Evolutionary conservation across 192 early-diverging fungal genomes (phyloP).

Genomic region (Coemansia sp.): DNA sequence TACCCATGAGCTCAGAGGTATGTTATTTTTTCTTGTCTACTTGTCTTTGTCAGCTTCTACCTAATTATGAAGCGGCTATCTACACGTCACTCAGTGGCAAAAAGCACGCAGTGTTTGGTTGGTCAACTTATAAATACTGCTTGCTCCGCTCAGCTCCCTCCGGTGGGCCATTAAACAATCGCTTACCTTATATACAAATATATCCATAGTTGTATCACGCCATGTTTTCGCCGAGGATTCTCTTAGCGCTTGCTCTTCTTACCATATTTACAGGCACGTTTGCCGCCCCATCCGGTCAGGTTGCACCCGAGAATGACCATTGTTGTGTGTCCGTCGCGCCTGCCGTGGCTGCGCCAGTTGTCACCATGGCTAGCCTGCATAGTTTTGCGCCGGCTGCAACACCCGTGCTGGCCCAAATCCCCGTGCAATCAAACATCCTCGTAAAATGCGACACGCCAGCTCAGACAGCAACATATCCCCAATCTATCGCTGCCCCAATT

Average conservation of each 20-base stretch:
- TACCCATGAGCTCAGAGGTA: not conserved
- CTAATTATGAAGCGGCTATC: not conserved
- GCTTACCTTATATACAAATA: not conserved
- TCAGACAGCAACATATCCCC: not conserved
- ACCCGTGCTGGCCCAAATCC: not conserved
- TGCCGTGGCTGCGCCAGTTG: not conserved
- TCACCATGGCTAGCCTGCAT: not conserved
- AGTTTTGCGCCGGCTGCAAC: not conserved
- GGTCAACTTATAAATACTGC: not conserved
- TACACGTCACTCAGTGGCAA: not conserved
- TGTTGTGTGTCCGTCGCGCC: slow-evolving; percentile 7
- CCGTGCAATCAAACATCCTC: not conserved
- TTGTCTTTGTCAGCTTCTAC: not conserved
- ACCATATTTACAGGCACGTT: not conserved
- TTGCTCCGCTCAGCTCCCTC: not conserved
- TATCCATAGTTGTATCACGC: not conserved
- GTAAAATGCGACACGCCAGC: slow-evolving; percentile 3
- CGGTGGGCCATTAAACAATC: not conserved
- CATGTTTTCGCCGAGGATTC: not conserved
- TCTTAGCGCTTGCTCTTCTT: not conserved
- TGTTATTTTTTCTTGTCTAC: not conserved
- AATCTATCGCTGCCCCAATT: not conserved
- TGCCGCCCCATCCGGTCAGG: not conserved
- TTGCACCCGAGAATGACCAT: not conserved
- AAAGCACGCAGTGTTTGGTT: not conserved